Evolutionary conservation across 1,139 yeast species (phyloP), one percentile per base, ranked within the genome.

Genomic region (Geotrichum bryndzae): DNA sequence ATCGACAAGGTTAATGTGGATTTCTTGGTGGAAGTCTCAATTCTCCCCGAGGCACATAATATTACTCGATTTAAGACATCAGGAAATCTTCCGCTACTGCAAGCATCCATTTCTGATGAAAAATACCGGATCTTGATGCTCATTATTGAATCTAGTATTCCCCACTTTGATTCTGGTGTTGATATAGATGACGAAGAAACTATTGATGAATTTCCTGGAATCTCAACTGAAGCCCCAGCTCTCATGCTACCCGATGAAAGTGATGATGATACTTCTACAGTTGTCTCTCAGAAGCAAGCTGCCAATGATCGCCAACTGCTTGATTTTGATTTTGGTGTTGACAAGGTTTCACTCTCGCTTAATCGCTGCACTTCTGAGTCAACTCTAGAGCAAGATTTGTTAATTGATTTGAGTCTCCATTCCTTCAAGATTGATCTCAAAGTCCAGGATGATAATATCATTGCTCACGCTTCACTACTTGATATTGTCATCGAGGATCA

Each of bases 91-190:
- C 96, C 97, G 0, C 77, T 78, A 51, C 80, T 95, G 64, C 80
- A 80, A 45, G 84, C 95, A 6, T 81, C 88, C 33, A 75, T 94
- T 69, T 90, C 90, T 68, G 99, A 94, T 71, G 87, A 85, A 68
- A 97, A 95, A 70, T 95, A 95, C 75, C 89, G 90, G 71, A 84
- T 92, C 0, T 77, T 94, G 68, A 86, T 94, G 92, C 84, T 85
- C 62, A 77, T 94, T 55, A 76, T 91, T 56, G 88, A 87, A 63
- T 80, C 79, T 25, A 84, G 88, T 33, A 79, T 92, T 27, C 97
- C 97, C 1, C 77, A 81, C 56, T 76, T 85, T 61, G 82, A 78
- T 18, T 66, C 66, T 52, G 73, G 66, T 23, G 73, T 69, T 25
- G 67, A 66, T 13, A 4, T 29, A 22, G 41, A 25, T 23, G 56